Evolutionary conservation across 768 basidiomycete genomes (phyloP), one percentile per base, ranked within the genome.

Genomic region (Serendipita vermifera): DNA sequence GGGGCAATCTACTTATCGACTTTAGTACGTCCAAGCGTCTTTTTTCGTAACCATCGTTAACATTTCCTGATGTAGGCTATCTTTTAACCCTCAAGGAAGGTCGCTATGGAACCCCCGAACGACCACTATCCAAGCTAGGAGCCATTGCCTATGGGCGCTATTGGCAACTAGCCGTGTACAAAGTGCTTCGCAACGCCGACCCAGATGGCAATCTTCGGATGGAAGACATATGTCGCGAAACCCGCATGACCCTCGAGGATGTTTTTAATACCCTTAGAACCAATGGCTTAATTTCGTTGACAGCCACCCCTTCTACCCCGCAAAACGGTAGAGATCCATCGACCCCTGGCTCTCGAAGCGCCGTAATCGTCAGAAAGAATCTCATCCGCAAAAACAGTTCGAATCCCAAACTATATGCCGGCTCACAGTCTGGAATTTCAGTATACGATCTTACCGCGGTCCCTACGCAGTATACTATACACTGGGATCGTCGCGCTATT

Each of bases 1-100:
- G 94, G 93, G 96, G 96, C 11, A 90, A 91, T 68, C 76, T 90
- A 55, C 76, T 99, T 63, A 98, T 99, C 62, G 96, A 98, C 70
- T 98, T 99, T 72, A 99, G 94, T 97, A 66, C 65, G 90, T 77
- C 3, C 35, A 33, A 29, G 32, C 43, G 7, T 9, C 56, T 38
- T 11, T n/a, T 29, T 13, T 54, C 24, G 27, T 33, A 32, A 33
- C 51, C 51, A 1, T 14, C 32, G 17, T 24, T 57, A 24, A 53
- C 39, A 13, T 5, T 14, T n/a, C 22, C 17, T 33, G 5, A 26
- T 24, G 5, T 60, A 98, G 94, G 96, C 70, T 99, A 96, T 71
- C 74, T 96, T 5, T 72, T 99, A 61, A 96, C 93, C 5, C 94
- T 88, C 75, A 96, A 96, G 65, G 96, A 99, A 68, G 82, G 81